These are phyloP conservation scores for Arctium minus DNA, from an alignment of 129 eudicot genomes.

Conservation along the genomic window DNA sequence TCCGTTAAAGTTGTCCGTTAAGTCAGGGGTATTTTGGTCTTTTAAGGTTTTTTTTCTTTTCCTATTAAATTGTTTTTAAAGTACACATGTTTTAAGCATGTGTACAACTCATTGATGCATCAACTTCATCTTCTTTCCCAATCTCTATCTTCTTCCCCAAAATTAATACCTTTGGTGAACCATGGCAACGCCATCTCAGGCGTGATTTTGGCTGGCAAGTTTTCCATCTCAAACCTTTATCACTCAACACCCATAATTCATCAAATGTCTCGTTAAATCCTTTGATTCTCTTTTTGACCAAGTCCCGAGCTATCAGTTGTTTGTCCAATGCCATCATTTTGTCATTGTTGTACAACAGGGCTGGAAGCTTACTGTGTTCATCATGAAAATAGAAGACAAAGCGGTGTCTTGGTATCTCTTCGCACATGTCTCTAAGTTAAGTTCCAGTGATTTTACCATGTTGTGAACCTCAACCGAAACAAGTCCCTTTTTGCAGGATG, in stretches of 20 bases:
- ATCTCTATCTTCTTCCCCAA: no score
- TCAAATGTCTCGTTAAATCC: slow-evolving; percentile 64
- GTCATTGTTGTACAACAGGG: slow-evolving; percentile 47
- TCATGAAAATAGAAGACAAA: slow-evolving; percentile 60
- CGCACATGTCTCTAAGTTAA: slow-evolving; percentile 73
- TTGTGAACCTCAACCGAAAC: slow-evolving; percentile 41
- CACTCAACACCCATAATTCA: slow-evolving; percentile 64
- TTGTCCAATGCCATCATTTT: slow-evolving; percentile 42
- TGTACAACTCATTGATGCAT: no score
- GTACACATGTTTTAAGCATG: no score
- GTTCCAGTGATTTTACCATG: slow-evolving; percentile 54
- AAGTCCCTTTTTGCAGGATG: slow-evolving; percentile 20
- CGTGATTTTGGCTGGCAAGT: slow-evolving; percentile 26
- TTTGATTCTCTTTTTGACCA: slow-evolving; percentile 46
- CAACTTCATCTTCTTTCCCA: no score
- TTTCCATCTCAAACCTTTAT: slow-evolving; percentile 58
- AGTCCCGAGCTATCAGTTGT: slow-evolving; percentile 30
- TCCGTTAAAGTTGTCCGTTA: no score
- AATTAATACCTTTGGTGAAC: no score
- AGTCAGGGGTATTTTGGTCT: no score
- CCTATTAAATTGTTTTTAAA: no score
- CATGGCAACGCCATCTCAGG: no score
- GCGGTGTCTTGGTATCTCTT: slow-evolving; percentile 48
- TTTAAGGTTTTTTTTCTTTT: no score
- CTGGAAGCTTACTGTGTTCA: slow-evolving; percentile 71